These are phyloP conservation scores for Aspergillus biplanus DNA, from an alignment of 495 filamentous ascomycete genomes.

Conservation along the genomic window DNA sequence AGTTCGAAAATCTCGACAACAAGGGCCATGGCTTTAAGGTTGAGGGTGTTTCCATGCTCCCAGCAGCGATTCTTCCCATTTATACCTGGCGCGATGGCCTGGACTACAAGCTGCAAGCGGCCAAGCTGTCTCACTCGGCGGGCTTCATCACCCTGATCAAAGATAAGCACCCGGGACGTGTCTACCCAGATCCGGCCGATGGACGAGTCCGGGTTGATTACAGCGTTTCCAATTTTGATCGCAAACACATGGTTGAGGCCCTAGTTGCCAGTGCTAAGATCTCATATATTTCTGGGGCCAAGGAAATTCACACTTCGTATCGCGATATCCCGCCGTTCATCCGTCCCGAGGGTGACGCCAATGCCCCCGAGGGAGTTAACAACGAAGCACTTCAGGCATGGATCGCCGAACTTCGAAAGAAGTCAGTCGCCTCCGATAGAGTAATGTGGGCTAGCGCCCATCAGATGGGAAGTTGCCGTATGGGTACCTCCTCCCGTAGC, in stretches of 20 bases:
- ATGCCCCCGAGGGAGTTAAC: constrained; percentile 59
- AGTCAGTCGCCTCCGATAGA: constrained; percentile 50
- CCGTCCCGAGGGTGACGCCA: constrained; percentile 45
- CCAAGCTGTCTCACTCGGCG: constrained; percentile 64
- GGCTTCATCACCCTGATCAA: constrained; percentile 71
- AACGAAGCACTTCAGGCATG: constrained; percentile 68
- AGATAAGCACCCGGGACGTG: constrained; percentile 72
- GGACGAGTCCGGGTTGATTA: constrained; percentile 69
- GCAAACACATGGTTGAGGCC: constrained; percentile 69
- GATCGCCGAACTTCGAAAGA: constrained; percentile 63
- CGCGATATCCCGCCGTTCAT: constrained; percentile 68
- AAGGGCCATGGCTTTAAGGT: constrained; percentile 84
- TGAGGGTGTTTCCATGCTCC: constrained; percentile 71
- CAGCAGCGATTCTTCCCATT: constrained; percentile 56
- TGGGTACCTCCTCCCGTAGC: constrained; percentile 61
- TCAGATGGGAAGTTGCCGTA: constrained; percentile 90
- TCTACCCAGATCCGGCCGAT: constrained; percentile 73
- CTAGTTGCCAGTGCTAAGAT: constrained; percentile 73
- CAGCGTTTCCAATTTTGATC: constrained; percentile 68
- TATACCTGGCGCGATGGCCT: constrained; percentile 67
- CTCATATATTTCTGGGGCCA: constrained; percentile 74
- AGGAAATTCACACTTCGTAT: constrained; percentile 69
- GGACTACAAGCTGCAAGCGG: constrained; percentile 66
- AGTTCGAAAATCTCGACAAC: constrained; percentile 82
- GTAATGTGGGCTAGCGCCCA: constrained; percentile 68